phyloP scores from a whole-genome alignment of 2,329 filamentous ascomycete genomes.

The Hymenoscyphus infarciens region DNA sequence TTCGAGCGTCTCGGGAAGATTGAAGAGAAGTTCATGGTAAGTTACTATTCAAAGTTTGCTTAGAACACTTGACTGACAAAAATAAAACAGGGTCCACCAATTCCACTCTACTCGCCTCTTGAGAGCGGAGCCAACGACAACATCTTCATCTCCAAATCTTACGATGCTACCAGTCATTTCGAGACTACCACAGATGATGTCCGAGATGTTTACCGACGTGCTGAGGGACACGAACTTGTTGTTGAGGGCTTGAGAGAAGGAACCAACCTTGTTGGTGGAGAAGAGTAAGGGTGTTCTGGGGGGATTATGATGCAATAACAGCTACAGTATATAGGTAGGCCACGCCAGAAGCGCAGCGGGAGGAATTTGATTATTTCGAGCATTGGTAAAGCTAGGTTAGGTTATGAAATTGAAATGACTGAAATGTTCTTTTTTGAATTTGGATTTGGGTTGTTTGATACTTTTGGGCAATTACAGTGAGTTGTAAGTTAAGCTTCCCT shows the following conservation, averaged over 20 bases:
- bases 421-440: neutral
- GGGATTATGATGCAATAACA: neutral
- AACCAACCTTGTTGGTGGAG: constrained; percentile 60
- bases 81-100: constrained; percentile 63
- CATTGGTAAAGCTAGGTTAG: neutral
- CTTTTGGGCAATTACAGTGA: no score
- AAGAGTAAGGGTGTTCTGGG: constrained; percentile 48
- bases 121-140: constrained; percentile 81
- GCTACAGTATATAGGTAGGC: constrained; percentile 10
- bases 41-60: constrained; percentile 20
- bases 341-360: neutral
- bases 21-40: constrained; percentile 93
- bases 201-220: constrained; percentile 84
- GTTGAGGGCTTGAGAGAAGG: constrained; percentile 64
- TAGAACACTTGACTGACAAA: constrained; percentile 13
- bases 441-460: no score
- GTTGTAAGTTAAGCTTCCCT: no score
- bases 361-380: neutral
- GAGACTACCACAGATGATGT: constrained; percentile 91
- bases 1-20: constrained; percentile 89
- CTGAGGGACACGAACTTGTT: constrained; percentile 67
- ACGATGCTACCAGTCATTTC: constrained; percentile 96
- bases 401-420: neutral
- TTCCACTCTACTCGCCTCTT: constrained; percentile 89
- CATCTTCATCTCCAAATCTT: constrained; percentile 97